Evolutionary conservation across 192 early-diverging fungal genomes (phyloP).

Genomic region (Umbelopsis sp.): DNA sequence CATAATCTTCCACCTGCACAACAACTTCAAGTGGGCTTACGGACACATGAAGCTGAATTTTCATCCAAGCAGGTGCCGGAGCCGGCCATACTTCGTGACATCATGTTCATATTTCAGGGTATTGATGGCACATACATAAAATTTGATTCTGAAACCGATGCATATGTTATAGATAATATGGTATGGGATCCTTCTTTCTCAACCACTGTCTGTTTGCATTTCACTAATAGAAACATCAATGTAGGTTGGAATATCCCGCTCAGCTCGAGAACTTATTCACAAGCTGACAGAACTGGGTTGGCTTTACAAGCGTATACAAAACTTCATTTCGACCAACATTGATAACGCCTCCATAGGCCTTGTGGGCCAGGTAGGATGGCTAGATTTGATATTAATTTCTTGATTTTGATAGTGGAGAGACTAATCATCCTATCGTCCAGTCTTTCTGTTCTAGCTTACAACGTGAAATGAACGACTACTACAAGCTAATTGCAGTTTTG

Average conservation of each 20-base stretch:
- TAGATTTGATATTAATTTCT: not conserved
- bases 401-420: not conserved
- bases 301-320: constrained; percentile 67
- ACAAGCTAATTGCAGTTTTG: constrained; percentile 80
- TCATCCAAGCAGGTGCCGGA: constrained; percentile 51
- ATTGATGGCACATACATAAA: constrained; percentile 86
- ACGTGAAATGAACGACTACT: constrained; percentile 82
- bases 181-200: constrained; percentile 36
- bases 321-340: constrained; percentile 50
- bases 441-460: constrained; percentile 82
- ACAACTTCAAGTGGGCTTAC: not conserved
- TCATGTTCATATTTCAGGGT: constrained; percentile 93
- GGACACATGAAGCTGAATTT: constrained; percentile 11
- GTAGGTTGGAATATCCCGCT: constrained; percentile 54
- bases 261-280: constrained; percentile 65
- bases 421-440: constrained; percentile 50
- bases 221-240: not conserved
- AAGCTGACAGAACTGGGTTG: constrained; percentile 80
- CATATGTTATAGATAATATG: constrained; percentile 57
- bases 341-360: constrained; percentile 54
- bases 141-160: constrained; percentile 51
- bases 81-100: constrained; percentile 72
- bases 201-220: not conserved
- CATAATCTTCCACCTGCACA: constrained; percentile 9
- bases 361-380: constrained; percentile 51